These are phyloP conservation scores for Hagleromyces aurorensis DNA, from an alignment of 805 yeast genomes.

Conservation along the genomic window DNA sequence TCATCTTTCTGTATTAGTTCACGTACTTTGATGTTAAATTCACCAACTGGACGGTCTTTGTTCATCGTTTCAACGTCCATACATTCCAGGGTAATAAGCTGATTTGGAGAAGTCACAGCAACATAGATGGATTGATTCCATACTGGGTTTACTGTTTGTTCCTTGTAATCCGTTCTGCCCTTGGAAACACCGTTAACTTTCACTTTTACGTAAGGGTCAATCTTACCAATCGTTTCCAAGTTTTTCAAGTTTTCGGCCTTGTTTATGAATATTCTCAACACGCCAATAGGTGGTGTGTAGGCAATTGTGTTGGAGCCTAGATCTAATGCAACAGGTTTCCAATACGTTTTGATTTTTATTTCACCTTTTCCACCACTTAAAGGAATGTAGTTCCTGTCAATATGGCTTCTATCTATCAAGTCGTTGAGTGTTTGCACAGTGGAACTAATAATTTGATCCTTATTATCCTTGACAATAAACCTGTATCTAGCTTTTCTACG, in stretches of 20 bases:
- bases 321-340: constrained; percentile 79
- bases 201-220: constrained; percentile 86
- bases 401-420: constrained; percentile 68
- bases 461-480: constrained; percentile 56
- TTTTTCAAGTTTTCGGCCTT: constrained; percentile 72
- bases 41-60: constrained; percentile 84
- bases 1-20: constrained; percentile 56
- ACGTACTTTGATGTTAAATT: constrained; percentile 59
- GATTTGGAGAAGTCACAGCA: constrained; percentile 76
- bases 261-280: constrained; percentile 62
- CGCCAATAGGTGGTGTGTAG: constrained; percentile 93
- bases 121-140: constrained; percentile 81
- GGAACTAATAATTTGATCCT: constrained; percentile 51
- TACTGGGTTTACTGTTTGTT: constrained; percentile 65
- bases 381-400: constrained; percentile 71
- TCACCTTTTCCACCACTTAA: constrained; percentile 65
- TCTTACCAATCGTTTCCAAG: constrained; percentile 80
- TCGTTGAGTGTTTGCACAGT: constrained; percentile 52
- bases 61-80: constrained; percentile 81
- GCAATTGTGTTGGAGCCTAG: constrained; percentile 67
- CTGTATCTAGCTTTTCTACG: constrained; percentile 64
- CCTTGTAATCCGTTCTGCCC: constrained; percentile 66
- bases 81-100: constrained; percentile 74
- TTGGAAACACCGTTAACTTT: constrained; percentile 68
- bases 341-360: constrained; percentile 55